Conservation (phyloP, 2,329 filamentous ascomycete species). For the Neoscytalidium dimidiatum region DNA sequence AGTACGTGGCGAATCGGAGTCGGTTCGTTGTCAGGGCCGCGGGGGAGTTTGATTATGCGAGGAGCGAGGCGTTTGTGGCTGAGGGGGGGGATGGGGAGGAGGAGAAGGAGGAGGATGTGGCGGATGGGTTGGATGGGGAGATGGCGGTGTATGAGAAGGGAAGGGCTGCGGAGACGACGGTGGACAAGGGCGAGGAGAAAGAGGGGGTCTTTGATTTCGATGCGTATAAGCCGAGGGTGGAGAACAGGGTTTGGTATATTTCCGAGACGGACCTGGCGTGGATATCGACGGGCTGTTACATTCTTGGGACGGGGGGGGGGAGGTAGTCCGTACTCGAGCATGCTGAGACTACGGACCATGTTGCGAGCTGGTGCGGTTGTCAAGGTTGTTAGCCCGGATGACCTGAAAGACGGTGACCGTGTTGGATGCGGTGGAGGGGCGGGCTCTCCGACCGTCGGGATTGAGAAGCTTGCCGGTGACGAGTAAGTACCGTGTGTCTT, state of each 20-base stretch:
- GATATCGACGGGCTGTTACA: conserved; percentile 61
- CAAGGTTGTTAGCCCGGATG: conserved; percentile 42
- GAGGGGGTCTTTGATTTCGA: conserved; percentile 32
- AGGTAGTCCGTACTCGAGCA: conserved; percentile 56
- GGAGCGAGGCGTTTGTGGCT: neutral
- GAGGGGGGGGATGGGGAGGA: neutral
- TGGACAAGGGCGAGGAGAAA: neutral
- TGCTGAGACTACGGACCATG: conserved; percentile 50
- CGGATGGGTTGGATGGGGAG: neutral
- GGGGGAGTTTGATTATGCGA: conserved; percentile 10
- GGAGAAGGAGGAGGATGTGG: neutral
- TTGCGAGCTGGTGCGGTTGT: conserved; percentile 39
- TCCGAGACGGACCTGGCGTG: conserved; percentile 60
- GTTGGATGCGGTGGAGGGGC: conserved; percentile 49
- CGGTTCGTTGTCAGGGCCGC: conserved; percentile 21
- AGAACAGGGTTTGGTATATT: conserved; percentile 58
- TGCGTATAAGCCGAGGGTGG: conserved; percentile 40
- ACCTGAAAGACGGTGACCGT: conserved; percentile 43
- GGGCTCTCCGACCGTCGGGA: conserved; percentile 46
- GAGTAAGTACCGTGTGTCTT: conserved; percentile 33
- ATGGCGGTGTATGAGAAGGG: neutral
- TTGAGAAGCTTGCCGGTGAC: conserved; percentile 40
- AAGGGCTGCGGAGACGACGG: neutral
- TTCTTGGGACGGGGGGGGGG: conserved; percentile 64
- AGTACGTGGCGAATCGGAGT: conserved; percentile 34